phyloP scores from a whole-genome alignment of 768 basidiomycete species.

The Phaffia australis region DNA sequence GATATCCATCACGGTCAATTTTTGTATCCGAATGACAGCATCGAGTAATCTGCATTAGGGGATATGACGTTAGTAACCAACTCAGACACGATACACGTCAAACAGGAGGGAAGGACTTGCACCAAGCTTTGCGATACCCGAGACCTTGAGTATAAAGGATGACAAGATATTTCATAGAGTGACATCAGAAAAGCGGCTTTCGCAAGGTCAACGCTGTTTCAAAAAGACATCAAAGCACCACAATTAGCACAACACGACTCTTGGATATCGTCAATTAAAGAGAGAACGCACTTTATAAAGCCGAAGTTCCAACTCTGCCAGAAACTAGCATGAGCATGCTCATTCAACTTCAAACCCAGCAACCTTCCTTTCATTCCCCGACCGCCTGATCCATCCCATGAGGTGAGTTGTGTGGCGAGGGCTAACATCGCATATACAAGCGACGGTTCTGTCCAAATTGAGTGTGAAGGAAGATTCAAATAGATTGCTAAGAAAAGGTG shows the following conservation, averaged over 20 bases:
- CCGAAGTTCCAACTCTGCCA: conserved; percentile 24
- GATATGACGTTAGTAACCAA: not conserved
- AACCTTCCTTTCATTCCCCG: conserved; percentile 15
- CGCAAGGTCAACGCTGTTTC: conserved; percentile 18
- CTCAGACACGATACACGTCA: not conserved
- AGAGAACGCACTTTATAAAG: conserved; percentile 19
- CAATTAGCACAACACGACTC: not conserved
- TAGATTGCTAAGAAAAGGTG: not conserved
- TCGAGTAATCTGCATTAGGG: conserved; percentile 4
- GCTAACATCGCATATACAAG: conserved; percentile 23
- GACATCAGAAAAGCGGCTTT: conserved; percentile 22
- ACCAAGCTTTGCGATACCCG: conserved; percentile 10
- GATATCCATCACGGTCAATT: conserved; percentile 12
- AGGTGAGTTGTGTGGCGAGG: conserved; percentile 13
- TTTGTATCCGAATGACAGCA: conserved; percentile 14
- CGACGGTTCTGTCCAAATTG: conserved; percentile 5
- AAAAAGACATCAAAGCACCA: not conserved
- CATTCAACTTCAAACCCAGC: conserved; percentile 17
- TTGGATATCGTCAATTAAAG: not conserved
- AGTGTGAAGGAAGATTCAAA: not conserved
- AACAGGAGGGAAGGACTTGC: not conserved
- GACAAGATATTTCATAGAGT: conserved; percentile 8
- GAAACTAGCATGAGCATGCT: conserved; percentile 20
- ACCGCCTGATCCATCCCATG: conserved; percentile 21
- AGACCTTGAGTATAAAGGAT: conserved; percentile 8